Percentiles rank a stretch among this genome's conserved stretches.
Conservation (phyloP, 2,329 filamentous ascomycete genomes). For the Microcyclosporella mali region DNA sequence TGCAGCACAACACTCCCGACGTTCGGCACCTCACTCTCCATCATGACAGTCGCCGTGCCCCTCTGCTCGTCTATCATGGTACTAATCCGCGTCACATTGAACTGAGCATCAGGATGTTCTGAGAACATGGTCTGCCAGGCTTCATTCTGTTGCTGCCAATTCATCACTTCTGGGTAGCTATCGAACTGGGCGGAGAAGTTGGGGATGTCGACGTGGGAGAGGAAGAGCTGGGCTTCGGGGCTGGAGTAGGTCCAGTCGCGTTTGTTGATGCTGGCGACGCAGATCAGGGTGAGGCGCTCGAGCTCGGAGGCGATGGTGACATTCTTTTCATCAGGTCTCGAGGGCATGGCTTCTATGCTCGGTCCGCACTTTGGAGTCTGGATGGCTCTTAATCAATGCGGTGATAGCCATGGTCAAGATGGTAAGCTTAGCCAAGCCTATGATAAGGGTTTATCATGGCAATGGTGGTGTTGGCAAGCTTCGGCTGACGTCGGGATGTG, state of each 20-base stretch:
- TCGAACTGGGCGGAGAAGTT: conserved; percentile 11
- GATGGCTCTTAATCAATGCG: too few relatives aligned
- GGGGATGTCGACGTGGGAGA: conserved; percentile 7
- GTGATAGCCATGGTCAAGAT: too few relatives aligned
- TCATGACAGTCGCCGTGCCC: conserved; percentile 10
- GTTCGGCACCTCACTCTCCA: conserved; percentile 12
- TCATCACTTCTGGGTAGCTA: conserved; percentile 4
- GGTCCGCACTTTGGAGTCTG: too few relatives aligned
- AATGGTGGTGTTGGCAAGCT: too few relatives aligned
- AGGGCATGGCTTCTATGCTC: too few relatives aligned
- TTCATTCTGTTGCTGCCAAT: conserved; percentile 8
- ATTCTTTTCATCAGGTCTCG: too few relatives aligned
- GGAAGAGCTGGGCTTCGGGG: conserved; percentile 8
- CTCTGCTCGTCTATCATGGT: conserved; percentile 8
- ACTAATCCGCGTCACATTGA: conserved; percentile 7
- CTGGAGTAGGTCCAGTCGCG: conserved; percentile 13
- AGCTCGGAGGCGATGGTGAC: background rate
- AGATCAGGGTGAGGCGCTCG: conserved; percentile 9
- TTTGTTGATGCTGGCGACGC: conserved; percentile 12
- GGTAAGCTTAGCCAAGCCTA: too few relatives aligned
- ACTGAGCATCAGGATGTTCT: conserved; percentile 11
- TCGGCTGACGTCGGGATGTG: too few relatives aligned
- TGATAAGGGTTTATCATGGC: too few relatives aligned
- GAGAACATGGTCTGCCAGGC: conserved; percentile 10
- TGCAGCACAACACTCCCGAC: conserved; percentile 10